A percentile compares a stretch with the other conserved stretches of the same genome.
phyloP scores from a whole-genome alignment of 768 basidiomycete genomes.

The Suillus subaureus region DNA sequence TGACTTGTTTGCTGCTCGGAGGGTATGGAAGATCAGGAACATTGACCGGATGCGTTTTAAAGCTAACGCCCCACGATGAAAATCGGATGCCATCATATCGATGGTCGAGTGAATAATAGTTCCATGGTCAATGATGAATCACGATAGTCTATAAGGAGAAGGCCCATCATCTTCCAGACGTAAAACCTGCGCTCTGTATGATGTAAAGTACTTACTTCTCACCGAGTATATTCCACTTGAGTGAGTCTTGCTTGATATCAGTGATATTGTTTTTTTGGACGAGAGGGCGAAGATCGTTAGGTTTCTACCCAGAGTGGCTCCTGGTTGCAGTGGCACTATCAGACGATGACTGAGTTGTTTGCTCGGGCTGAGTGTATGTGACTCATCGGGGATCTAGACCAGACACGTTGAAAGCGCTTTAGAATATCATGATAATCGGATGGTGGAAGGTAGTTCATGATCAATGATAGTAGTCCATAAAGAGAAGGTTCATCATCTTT shows the following conservation, averaged over 20 bases:
- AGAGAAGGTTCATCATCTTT: not conserved
- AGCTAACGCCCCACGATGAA: not conserved
- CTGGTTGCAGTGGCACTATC: not conserved
- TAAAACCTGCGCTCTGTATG: not conserved
- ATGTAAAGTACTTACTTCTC: constrained; percentile 6
- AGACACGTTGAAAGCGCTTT: not conserved
- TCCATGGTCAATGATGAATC: not conserved
- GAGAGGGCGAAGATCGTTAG: not conserved
- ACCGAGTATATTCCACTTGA: constrained; percentile 17
- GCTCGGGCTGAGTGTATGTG: not conserved
- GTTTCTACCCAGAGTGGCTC: not conserved
- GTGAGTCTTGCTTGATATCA: constrained; percentile 14
- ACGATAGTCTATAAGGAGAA: not conserved
- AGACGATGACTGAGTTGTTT: not conserved
- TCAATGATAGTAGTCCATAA: not conserved
- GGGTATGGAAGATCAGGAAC: not conserved
- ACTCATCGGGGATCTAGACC: not conserved
- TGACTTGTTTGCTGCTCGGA: not conserved
- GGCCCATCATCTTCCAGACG: not conserved
- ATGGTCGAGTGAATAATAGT: not conserved
- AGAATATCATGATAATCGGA: not conserved
- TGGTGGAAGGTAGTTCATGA: not conserved
- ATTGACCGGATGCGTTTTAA: not conserved
- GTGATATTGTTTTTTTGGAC: constrained; percentile 1
- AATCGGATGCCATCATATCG: not conserved